Percentiles rank a stretch among this genome's conserved stretches.
These are phyloP conservation scores for Coemansia sp. DNA, from an alignment of 192 early-diverging fungal species.

Conservation along the genomic window DNA sequence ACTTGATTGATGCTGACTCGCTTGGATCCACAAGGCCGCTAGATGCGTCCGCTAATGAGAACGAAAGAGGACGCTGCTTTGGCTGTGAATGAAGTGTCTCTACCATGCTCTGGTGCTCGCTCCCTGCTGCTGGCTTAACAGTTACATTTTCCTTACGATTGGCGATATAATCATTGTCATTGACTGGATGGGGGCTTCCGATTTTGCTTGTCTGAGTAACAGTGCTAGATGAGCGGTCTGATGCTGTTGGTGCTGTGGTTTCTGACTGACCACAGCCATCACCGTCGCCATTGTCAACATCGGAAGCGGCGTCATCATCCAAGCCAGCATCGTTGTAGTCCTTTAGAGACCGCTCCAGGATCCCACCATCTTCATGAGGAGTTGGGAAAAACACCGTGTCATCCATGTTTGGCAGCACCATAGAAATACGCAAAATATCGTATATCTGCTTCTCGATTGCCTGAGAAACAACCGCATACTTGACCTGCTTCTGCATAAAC, in stretches of 20 bases:
- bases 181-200: background rate
- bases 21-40: background rate
- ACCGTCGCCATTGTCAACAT: background rate
- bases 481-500: conserved; percentile 82
- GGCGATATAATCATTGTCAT: background rate
- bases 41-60: background rate
- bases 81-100: background rate
- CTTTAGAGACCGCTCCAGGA: conserved; percentile 57
- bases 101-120: background rate
- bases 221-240: background rate
- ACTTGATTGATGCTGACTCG: background rate
- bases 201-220: background rate
- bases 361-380: conserved; percentile 55
- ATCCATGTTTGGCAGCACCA: conserved; percentile 90
- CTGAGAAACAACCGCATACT: conserved; percentile 74
- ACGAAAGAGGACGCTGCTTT: conserved; percentile 9
- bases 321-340: conserved; percentile 35
- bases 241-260: background rate
- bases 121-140: background rate
- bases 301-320: conserved; percentile 9
- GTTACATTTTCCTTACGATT: background rate
- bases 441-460: conserved; percentile 84
- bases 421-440: conserved; percentile 72
- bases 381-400: conserved; percentile 76
- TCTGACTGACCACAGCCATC: background rate